Evolutionary conservation across 2,329 filamentous ascomycete species (phyloP).

Genomic region (Alternaria panax): DNA sequence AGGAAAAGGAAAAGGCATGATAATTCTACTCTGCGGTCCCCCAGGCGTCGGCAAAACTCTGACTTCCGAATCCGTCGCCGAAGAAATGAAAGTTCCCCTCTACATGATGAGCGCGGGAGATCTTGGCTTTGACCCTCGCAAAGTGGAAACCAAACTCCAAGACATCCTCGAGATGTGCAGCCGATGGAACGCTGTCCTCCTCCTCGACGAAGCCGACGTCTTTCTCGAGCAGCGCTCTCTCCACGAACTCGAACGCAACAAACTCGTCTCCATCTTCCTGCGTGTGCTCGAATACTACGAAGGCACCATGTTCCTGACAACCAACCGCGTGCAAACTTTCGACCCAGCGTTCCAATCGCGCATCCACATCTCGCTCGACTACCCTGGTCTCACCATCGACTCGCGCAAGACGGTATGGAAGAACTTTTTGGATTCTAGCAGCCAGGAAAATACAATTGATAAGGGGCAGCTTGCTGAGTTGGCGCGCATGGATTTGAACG

Average conservation of each 20-base stretch:
- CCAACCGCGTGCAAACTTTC: constrained; percentile 44
- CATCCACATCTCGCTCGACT: constrained; percentile 43
- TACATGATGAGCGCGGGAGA: constrained; percentile 85
- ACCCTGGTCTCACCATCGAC: constrained; percentile 34
- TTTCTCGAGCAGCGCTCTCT: constrained; percentile 59
- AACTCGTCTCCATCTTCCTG: constrained; percentile 50
- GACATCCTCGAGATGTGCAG: constrained; percentile 85
- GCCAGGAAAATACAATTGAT: constrained; percentile 25
- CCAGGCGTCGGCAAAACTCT: constrained; percentile 40
- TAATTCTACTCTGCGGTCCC: constrained; percentile 36
- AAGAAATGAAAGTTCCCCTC: constrained; percentile 30
- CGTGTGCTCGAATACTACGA: constrained; percentile 46
- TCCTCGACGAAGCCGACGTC: constrained; percentile 76
- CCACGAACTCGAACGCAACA: constrained; percentile 46
- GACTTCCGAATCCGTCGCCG: constrained; percentile 31
- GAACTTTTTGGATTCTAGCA: constrained; percentile 46
- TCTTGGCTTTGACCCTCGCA: constrained; percentile 62
- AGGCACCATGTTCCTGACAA: constrained; percentile 47
- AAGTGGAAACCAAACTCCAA: constrained; percentile 75
- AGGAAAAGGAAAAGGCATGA: constrained; percentile 48
- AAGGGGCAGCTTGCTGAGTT: constrained; percentile 38
- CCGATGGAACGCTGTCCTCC: constrained; percentile 62
- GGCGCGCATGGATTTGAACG: constrained; percentile 55
- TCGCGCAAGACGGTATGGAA: constrained; percentile 49
- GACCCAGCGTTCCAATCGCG: constrained; percentile 43